These are phyloP conservation scores for Sicyos baderoa DNA, from an alignment of 306 rosid species.

Conservation along the genomic window DNA sequence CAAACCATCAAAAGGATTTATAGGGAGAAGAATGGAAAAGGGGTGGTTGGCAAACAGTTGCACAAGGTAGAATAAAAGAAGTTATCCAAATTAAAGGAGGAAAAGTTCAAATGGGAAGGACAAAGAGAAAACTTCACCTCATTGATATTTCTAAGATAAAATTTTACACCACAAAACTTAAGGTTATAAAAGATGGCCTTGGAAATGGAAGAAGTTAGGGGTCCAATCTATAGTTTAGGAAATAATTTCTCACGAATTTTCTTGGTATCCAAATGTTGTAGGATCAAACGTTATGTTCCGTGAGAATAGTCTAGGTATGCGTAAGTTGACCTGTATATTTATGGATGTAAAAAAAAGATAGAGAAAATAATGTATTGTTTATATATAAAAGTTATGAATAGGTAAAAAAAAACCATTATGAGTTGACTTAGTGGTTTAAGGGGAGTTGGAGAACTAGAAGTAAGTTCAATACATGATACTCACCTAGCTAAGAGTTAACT, in stretches of 20 bases:
- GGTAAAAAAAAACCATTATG: background rate
- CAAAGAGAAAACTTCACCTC: slow-evolving; percentile 4
- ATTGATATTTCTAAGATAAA: background rate
- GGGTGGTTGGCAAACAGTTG: slow-evolving; percentile 3
- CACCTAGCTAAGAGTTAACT: too few relatives aligned
- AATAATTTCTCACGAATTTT: too few relatives aligned
- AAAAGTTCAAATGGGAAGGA: background rate
- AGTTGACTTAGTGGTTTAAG: too few relatives aligned
- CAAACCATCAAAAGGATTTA: slow-evolving; percentile 13
- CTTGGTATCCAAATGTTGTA: too few relatives aligned
- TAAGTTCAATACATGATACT: too few relatives aligned
- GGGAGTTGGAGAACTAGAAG: too few relatives aligned
- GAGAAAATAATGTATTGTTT: background rate
- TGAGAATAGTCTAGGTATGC: too few relatives aligned
- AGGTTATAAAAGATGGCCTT: background rate
- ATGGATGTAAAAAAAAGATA: background rate
- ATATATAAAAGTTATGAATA: background rate
- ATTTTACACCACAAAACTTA: background rate
- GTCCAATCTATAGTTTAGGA: too few relatives aligned
- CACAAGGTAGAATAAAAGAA: slow-evolving; percentile 16
- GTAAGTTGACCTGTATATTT: too few relatives aligned
- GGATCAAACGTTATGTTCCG: too few relatives aligned
- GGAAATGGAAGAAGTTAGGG: too few relatives aligned
- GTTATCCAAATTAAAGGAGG: slow-evolving; percentile 9
- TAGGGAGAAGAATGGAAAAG: slow-evolving; percentile 17